Base-by-base conservation (phyloP, 495 filamentous ascomycete genomes). In the Hyaloscypha variabilis region DNA sequence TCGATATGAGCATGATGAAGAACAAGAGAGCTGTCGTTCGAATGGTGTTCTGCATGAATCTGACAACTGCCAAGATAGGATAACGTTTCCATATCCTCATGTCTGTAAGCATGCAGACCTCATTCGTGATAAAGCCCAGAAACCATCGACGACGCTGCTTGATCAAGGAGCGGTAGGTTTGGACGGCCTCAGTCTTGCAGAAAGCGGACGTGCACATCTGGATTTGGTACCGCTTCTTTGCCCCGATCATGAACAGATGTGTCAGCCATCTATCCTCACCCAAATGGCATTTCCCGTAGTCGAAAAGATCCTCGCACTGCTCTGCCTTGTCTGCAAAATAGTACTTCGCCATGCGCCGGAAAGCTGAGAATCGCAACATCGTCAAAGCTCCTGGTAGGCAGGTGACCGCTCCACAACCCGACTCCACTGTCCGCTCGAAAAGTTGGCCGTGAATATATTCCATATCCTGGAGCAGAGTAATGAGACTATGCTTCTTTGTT, bases 291-390 rank as follows among this genome's bases (percentile, higher is more conserved):
- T 97, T 98, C 46, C 90, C 93, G 67, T 91, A 99, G 73, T 99
- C 95, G 73, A 99, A 99, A 23, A 98, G 83, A 78, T 99, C 95
- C 49, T 96, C 92, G 71, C 93, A 96, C 73, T 96, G 91, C 75
- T 97, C 95, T 19, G 92, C 92, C 73, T 97, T 97, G 77, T 98
- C 95, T 17, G 95, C 92, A 73, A 99, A 99, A 79, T 99, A 99
- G 78, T 97, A 97, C 74, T 97, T 97, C 68, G 95, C 92, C 93
- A 99, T 97, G 69, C 91, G 90, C 63, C 95, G 85, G 77, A 99
- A 98, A 19, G 95, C 94, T 13, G 95, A 99, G 76, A 97, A 97
- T 55, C 95, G 91, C 23, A 99, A 78, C 77, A 97, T 97, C 4
- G 95, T 99, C 59, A 99, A 80, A 17, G 95, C 95, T 4, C 95